Percentiles rank a stretch among this genome's conserved stretches.
Conservation (phyloP, 139 green algal species). For the Mychonastes homosphaera region DNA sequence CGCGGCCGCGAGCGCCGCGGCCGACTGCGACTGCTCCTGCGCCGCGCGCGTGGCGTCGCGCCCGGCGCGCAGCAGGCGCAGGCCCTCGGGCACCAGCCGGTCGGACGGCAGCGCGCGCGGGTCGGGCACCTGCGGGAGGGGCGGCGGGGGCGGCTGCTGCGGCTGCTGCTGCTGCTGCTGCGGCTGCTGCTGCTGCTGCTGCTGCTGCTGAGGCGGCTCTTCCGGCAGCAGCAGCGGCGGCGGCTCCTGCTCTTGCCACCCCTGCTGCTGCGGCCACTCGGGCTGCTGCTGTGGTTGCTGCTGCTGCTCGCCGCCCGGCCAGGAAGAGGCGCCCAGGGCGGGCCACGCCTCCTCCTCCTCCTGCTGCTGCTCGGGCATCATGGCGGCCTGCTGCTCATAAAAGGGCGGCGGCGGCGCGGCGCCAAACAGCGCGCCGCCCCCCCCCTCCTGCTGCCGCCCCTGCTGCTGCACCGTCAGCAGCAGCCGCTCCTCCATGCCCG, state of each 20-base stretch:
- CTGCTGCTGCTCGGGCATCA: background rate
- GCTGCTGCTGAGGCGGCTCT: background rate
- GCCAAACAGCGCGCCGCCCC: no score
- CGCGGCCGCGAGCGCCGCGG: no score
- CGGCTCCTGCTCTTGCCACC: background rate
- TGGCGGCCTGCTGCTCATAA: background rate
- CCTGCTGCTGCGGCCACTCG: slow-evolving; percentile 5
- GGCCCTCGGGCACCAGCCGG: slow-evolving; percentile 2
- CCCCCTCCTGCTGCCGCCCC: no score
- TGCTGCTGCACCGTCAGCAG: no score
- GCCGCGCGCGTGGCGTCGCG: slow-evolving; percentile 11
- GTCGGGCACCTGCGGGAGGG: slow-evolving; percentile 1
- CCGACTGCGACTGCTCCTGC: slow-evolving; percentile 10
- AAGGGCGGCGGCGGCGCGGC: no score
- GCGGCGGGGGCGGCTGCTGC: no score
- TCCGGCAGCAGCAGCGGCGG: slow-evolving; percentile 1
- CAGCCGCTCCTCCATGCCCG: no score
- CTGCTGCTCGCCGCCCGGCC: no score
- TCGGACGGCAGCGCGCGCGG: background rate
- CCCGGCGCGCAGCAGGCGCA: slow-evolving; percentile 13
- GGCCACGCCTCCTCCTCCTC: background rate
- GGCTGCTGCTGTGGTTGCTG: slow-evolving; percentile 6
- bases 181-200: slow-evolving; percentile 1
- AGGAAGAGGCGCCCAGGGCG: no score
- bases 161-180: slow-evolving; percentile 15